Percentiles rank a stretch among this genome's conserved stretches.
Evolutionary conservation across 495 filamentous ascomycete species (phyloP).

Genomic region (Penicillium nucicola): DNA sequence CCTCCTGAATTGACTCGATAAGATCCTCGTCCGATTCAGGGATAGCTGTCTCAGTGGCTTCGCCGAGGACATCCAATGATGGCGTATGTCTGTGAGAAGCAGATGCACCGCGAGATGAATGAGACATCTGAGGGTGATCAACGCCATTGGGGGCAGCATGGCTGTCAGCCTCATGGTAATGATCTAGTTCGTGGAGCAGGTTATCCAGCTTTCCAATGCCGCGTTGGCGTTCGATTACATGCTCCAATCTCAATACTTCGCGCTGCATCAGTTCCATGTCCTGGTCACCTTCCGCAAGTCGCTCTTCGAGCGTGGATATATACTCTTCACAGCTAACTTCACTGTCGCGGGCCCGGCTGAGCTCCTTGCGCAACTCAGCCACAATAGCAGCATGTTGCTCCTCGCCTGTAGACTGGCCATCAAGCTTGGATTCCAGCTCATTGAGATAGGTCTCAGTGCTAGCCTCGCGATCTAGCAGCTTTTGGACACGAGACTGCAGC

Average conservation of each 20-base stretch:
- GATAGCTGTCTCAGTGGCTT: constrained; percentile 51
- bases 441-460: constrained; percentile 89
- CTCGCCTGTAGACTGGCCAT: constrained; percentile 85
- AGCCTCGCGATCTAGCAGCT: constrained; percentile 82
- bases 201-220: constrained; percentile 93
- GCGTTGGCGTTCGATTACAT: constrained; percentile 92
- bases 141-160: constrained; percentile 26
- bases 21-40: constrained; percentile 52
- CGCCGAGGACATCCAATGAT: constrained; percentile 45
- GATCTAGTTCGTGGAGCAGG: constrained; percentile 85
- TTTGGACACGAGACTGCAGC: constrained; percentile 82
- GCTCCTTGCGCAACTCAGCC: constrained; percentile 84
- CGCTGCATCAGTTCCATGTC: constrained; percentile 96
- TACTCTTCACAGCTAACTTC: constrained; percentile 90
- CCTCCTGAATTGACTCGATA: constrained; percentile 49
- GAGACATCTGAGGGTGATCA: constrained; percentile 12
- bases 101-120: constrained; percentile 14
- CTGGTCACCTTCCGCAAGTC: constrained; percentile 92
- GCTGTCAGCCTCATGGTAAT: constrained; percentile 55
- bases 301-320: constrained; percentile 94
- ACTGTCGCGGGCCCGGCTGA: constrained; percentile 83
- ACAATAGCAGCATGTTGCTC: constrained; percentile 87
- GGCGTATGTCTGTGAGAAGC: constrained; percentile 32
- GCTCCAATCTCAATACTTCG: constrained; percentile 89
- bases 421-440: constrained; percentile 84